Base-by-base conservation (phyloP, 2,329 filamentous ascomycete species). In the Neurospora sp. region DNA sequence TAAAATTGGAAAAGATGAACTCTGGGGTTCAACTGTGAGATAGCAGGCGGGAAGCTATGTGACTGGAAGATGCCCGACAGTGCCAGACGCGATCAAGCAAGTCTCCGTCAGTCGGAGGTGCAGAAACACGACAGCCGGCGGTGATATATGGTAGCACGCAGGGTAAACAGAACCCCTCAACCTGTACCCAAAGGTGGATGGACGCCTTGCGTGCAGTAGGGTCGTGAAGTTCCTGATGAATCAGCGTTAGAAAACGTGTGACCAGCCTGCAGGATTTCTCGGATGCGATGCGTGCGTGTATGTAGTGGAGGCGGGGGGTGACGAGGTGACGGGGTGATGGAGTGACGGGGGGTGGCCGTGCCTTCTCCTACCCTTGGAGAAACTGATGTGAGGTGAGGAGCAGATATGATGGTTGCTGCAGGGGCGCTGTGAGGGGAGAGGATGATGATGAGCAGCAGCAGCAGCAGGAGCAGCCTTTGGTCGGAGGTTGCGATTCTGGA, bases 221-320 rank as follows among this genome's bases (percentile, higher is more conserved):
- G 69, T 73, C 71, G 70, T 66, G 40, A 65, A 68, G 66, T 66
- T 33, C 43, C 70, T 72, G 70, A 66, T 74, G 67, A 72, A 73
- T 73, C 71, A 74, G 73, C 69, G 73, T 70, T 46, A 43, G 36
- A 71, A 70, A 73, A 74, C 71, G 73, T 74, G 75, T 74, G 75
- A 74, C 72, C 72, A 74, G 73, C 71, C 74, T 73, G 74, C 75
- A 77, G 67, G 77, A 77, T 69, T 74, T 74, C 65, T 73, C 74
- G 39, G 75, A 72, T 69, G 74, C 72, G 57, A 74, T 73, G 72
- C 71, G 73, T 70, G 39, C 15, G 33, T 28, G 69, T 40, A 67
- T 65, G 67, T 23, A 38, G 68, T 39, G 66, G 23, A 66, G 41
- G 43, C 40, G 33, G 69, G 67, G 69, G 67, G 69, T 71, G 72